Evolutionary conservation across 2,329 filamentous ascomycete genomes (phyloP), one percentile per base, ranked within the genome.

Genomic region (Cercospora berteroae): DNA sequence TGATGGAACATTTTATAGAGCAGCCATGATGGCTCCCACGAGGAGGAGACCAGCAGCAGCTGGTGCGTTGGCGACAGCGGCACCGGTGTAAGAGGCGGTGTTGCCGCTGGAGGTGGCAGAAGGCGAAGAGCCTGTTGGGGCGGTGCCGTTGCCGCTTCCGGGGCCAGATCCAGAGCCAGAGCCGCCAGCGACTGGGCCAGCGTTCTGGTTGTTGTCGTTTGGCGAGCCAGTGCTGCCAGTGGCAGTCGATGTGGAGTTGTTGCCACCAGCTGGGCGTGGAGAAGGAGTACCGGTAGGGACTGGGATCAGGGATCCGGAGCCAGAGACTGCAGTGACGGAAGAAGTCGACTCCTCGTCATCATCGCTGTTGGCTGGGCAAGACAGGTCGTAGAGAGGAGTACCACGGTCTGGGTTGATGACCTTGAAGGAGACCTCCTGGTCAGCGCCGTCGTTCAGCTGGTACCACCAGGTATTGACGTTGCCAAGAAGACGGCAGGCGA

Each of bases 401-500:
- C 68, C 63, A 2, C 70, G 48, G 62, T 70, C 65, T 36, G 89
- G 88, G 29, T 63, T 62, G 48, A 71, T 66, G 23, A 71, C 31
- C 25, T 65, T 65, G 62, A 73, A 73, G 16, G 68, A 70, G 31
- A 66, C 44, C 20, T 62, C 66, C 3, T 85, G 85, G 59, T 80
- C 82, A 18, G 76, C 71, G 29, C 74, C 72, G 61, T 94, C 91
- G 76, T 91, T 87, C 50, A 68, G n/a, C 6, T 60, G 55, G 50
- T 65, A 93, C 89, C 91, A 94, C 87, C 88, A 94, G 68, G 88
- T 85, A 72, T 81, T 81, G 73, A 79, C 82, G 71, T 79, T 83
- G 74, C 85, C 87, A 69, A 93, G 89, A 67, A 89, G 79, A 66
- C 81, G 79, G 84, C 93, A 96, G 63, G 89, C 91, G 64, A 94